These are phyloP conservation scores for Globisporangium uncinulatum DNA, from an alignment of 352 stramenopile genomes.

Conservation along the genomic window DNA sequence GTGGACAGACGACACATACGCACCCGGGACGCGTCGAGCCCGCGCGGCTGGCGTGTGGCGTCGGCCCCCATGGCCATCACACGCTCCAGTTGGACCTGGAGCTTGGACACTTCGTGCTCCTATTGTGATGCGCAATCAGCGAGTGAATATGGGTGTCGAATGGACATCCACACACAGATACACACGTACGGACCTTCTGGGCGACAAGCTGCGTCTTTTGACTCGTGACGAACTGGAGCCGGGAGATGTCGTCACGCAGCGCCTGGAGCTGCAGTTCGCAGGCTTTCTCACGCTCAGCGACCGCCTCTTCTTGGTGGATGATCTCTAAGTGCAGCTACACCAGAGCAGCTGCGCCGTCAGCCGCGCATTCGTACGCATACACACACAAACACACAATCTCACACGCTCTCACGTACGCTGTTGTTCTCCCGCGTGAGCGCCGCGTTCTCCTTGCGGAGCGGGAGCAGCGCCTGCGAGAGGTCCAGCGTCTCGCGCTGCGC, in stretches of 20 bases:
- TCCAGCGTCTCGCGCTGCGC: conserved; percentile 54
- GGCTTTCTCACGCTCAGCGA: conserved; percentile 53
- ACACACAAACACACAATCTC: background rate
- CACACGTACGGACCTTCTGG: conserved; percentile 42
- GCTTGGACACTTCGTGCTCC: conserved; percentile 56
- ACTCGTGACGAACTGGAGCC: conserved; percentile 59
- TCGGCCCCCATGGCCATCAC: conserved; percentile 30
- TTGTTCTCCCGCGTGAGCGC: conserved; percentile 74
- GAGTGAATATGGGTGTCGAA: background rate
- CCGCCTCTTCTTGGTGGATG: conserved; percentile 76
- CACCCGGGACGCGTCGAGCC: conserved; percentile 6
- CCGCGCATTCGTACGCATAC: background rate
- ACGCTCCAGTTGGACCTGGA: conserved; percentile 61
- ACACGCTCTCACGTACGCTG: conserved; percentile 29
- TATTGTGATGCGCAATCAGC: conserved; percentile 4
- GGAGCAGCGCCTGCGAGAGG: conserved; percentile 59
- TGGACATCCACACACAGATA: background rate
- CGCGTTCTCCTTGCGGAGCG: conserved; percentile 74
- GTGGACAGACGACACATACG: background rate
- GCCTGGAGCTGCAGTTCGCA: conserved; percentile 61
- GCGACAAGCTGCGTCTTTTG: conserved; percentile 47
- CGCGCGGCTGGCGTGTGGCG: conserved; percentile 9
- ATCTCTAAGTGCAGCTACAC: conserved; percentile 65
- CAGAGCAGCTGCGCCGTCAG: background rate
- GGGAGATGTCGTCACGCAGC: conserved; percentile 66